These are phyloP conservation scores for Cladosporium sp. DNA, from an alignment of 2,329 filamentous ascomycete species.

Conservation along the genomic window DNA sequence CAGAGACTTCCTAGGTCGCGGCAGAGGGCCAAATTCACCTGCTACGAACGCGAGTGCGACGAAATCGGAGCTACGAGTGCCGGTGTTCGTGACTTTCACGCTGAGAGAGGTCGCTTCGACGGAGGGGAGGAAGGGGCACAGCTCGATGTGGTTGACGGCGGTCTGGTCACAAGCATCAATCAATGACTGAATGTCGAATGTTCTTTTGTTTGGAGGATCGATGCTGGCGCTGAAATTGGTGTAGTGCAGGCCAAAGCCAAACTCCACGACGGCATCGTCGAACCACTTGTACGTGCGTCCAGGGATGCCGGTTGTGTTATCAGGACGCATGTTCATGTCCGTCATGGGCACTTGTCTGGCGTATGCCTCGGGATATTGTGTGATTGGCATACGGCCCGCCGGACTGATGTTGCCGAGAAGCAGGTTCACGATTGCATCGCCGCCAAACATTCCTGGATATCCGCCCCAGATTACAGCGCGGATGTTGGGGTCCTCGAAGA, in stretches of 20 bases:
- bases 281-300: constrained; percentile 46
- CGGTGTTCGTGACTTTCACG: constrained; percentile 35
- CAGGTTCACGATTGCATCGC: constrained; percentile 39
- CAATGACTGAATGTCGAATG: constrained; percentile 32
- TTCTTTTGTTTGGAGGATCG: constrained; percentile 3
- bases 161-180: constrained; percentile 27
- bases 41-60: constrained; percentile 1
- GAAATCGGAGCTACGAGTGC: constrained; percentile 16
- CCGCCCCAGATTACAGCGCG: constrained; percentile 40
- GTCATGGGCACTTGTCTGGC: constrained; percentile 24
- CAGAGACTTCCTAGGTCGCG: constrained; percentile 1
- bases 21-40: constrained; percentile 1
- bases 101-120: constrained; percentile 19
- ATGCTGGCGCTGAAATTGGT: constrained; percentile 34
- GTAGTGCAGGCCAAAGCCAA: constrained; percentile 43
- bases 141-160: constrained; percentile 25
- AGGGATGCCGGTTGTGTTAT: constrained; percentile 25
- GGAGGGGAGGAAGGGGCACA: constrained; percentile 34
- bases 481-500: constrained; percentile 37
- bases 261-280: constrained; percentile 37
- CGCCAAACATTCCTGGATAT: constrained; percentile 44
- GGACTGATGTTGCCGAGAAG: constrained; percentile 38
- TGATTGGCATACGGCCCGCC: constrained; percentile 37
- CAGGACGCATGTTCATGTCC: constrained; percentile 34
- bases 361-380: constrained; percentile 37